A percentile compares a stretch with the other conserved stretches of the same genome.
Evolutionary conservation across 2,329 filamentous ascomycete genomes (phyloP).

Genomic region (Aspergillus pseudoterreus): DNA sequence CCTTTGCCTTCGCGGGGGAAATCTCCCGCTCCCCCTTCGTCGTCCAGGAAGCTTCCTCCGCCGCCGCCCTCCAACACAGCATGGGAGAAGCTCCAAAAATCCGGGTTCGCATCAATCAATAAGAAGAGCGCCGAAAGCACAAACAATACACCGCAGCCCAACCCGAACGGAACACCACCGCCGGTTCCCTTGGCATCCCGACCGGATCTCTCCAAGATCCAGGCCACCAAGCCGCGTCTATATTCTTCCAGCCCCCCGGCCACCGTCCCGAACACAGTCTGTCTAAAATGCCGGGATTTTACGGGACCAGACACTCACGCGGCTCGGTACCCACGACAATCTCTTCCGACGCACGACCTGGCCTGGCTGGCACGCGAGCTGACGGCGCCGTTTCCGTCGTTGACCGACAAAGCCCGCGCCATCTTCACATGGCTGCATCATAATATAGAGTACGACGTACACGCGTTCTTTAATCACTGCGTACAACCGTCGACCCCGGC

Average conservation of each 20-base stretch:
- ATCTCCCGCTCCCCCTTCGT: conserved; percentile 13
- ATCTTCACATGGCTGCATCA: conserved; percentile 96
- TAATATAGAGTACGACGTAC: conserved; percentile 81
- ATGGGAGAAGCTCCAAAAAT: conserved; percentile 36
- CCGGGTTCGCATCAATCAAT: conserved; percentile 48
- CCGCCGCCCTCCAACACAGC: conserved; percentile 30
- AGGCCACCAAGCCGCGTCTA: conserved; percentile 50
- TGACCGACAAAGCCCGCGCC: conserved; percentile 84
- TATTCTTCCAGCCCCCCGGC: conserved; percentile 17
- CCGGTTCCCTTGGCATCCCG: conserved; percentile 54
- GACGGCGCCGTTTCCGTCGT: conserved; percentile 72
- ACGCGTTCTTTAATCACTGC: conserved; percentile 70
- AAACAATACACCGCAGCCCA: background rate
- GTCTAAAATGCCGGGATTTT: conserved; percentile 84
- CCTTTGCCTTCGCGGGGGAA: conserved; percentile 23
- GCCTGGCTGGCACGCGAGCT: conserved; percentile 73
- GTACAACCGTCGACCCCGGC: conserved; percentile 66
- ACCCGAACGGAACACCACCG: conserved; percentile 32
- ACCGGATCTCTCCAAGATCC: conserved; percentile 56
- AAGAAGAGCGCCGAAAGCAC: conserved; percentile 5
- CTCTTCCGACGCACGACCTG: conserved; percentile 65
- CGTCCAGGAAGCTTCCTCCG: conserved; percentile 31
- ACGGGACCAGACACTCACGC: conserved; percentile 75
- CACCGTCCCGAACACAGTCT: conserved; percentile 39
- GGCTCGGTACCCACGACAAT: conserved; percentile 67